These are phyloP conservation scores for Physocladia obscura DNA, from an alignment of 192 early-diverging fungal species.

Conservation along the genomic window DNA sequence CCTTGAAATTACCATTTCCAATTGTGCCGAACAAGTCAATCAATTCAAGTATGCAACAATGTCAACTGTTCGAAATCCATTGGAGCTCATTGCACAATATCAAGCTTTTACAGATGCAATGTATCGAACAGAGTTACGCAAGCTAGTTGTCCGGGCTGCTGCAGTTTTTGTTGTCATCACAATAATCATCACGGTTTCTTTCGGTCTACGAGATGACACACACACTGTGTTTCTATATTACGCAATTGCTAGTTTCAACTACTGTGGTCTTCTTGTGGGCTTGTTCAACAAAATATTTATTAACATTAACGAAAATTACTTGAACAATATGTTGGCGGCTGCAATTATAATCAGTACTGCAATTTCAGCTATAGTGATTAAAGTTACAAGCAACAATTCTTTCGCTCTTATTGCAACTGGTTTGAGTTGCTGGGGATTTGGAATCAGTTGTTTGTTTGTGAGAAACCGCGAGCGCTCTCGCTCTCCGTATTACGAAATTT, in stretches of 20 bases:
- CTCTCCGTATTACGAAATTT: slow-evolving; percentile 36
- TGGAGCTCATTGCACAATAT: neutral
- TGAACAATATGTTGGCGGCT: slow-evolving; percentile 27
- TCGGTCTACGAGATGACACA: neutral
- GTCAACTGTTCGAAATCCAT: neutral
- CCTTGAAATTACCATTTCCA: slow-evolving; percentile 35
- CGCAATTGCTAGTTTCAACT: neutral
- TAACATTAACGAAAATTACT: slow-evolving; percentile 18
- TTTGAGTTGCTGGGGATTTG: slow-evolving; percentile 46
- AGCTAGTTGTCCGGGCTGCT: neutral
- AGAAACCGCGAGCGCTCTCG: slow-evolving; percentile 20
- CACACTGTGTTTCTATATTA: neutral
- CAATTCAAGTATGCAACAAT: neutral
- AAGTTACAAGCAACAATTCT: slow-evolving; percentile 20
- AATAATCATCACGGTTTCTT: neutral
- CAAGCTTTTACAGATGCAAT: neutral
- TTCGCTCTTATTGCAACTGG: slow-evolving; percentile 11
- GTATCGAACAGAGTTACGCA: neutral
- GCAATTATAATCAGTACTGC: slow-evolving; percentile 25
- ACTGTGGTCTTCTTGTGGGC: slow-evolving; percentile 13
- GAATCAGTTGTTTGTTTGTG: slow-evolving; percentile 24
- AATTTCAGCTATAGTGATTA: slow-evolving; percentile 2
- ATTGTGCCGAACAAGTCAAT: neutral
- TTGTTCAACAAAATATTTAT: slow-evolving; percentile 51
- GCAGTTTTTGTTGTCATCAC: neutral